phyloP scores from a whole-genome alignment of 805 yeast genomes.

The Yamadazyma phyllophila region DNA sequence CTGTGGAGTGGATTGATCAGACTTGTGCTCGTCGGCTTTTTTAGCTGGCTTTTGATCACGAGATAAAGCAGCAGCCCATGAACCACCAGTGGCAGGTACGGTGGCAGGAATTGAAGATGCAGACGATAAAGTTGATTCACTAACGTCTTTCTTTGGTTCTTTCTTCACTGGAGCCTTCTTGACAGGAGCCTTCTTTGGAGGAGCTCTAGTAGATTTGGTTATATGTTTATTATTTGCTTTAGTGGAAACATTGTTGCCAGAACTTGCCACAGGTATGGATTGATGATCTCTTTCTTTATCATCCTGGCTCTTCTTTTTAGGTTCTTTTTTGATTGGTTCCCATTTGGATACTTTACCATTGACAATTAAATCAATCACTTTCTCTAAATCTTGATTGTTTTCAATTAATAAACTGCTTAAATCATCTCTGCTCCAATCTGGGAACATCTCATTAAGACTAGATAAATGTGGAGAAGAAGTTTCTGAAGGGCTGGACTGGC shows the following conservation, averaged over 20 bases:
- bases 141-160: not conserved
- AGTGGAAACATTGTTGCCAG: constrained; percentile 7
- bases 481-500: constrained; percentile 17
- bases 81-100: constrained; percentile 22
- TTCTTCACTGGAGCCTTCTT: not conserved
- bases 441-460: constrained; percentile 82
- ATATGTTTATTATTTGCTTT: not conserved
- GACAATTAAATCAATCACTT: constrained; percentile 82
- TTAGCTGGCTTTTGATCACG: constrained; percentile 26
- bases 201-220: not conserved
- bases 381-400: constrained; percentile 67
- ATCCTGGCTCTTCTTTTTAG: constrained; percentile 32
- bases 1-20: no score
- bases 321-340: constrained; percentile 87
- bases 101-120: constrained; percentile 18
- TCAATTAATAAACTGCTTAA: constrained; percentile 73
- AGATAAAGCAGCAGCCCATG: constrained; percentile 45
- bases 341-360: constrained; percentile 88
- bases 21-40: constrained; percentile 12
- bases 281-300: constrained; percentile 10
- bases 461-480: constrained; percentile 30
- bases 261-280: constrained; percentile 6
- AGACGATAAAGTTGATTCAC: constrained; percentile 6
- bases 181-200: constrained; percentile 2
- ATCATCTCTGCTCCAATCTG: constrained; percentile 92